Percentiles rank a stretch among this genome's conserved stretches.
phyloP scores from a whole-genome alignment of 148 eudicot species.

The Silene conica region DNA sequence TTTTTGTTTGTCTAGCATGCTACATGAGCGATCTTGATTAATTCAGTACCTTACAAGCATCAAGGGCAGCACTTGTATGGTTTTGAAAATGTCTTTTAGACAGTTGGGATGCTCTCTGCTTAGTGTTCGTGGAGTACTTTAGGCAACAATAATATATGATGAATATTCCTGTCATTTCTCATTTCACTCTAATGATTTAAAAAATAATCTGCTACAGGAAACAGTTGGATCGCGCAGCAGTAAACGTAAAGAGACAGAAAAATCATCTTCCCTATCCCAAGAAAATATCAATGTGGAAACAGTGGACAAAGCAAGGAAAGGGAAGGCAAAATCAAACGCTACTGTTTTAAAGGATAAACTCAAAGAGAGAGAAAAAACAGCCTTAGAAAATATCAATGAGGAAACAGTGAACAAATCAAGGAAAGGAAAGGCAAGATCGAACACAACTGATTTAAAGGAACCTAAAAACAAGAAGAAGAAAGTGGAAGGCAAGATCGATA shows the following conservation, averaged over 20 bases:
- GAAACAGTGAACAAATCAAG: conserved; percentile 13
- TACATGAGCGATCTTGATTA: background rate
- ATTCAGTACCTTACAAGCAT: background rate
- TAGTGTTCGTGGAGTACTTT: too few species aligned
- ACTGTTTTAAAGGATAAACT: too few species aligned
- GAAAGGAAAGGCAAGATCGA: conserved; percentile 8
- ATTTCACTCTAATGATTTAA: background rate
- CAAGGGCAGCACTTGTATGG: background rate
- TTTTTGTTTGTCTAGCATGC: background rate
- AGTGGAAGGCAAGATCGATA: conserved; percentile 26
- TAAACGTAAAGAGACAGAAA: background rate
- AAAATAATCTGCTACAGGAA: conserved; percentile 9
- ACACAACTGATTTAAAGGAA: conserved; percentile 5
- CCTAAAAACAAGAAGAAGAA: conserved; percentile 23
- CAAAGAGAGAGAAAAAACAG: background rate
- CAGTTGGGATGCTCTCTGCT: too few species aligned
- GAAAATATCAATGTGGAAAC: background rate
- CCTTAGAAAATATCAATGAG: background rate
- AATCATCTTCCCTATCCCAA: conserved; percentile 6
- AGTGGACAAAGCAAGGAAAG: conserved; percentile 11
- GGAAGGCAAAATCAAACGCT: conserved; percentile 1
- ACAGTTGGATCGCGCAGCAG: background rate
- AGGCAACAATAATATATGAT: background rate
- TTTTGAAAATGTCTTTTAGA: background rate
- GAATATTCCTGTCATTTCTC: background rate